Evolutionary conservation across 129 eudicot genomes (phyloP).

Genomic region (Rutidosis leptorrhynchoides): DNA sequence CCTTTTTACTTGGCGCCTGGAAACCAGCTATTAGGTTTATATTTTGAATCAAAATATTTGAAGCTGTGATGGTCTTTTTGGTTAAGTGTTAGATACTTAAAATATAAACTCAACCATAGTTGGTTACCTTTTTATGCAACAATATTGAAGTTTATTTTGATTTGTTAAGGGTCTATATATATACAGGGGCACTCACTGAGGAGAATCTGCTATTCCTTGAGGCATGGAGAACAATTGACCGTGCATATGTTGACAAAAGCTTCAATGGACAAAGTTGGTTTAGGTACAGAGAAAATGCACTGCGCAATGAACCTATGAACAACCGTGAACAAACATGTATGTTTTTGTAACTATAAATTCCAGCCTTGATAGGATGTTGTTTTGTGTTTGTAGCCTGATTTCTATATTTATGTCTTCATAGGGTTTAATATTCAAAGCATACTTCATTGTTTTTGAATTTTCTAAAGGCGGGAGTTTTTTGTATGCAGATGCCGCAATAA

Average conservation of each 20-base stretch:
- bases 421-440: not conserved
- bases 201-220: slow-evolving; percentile 92
- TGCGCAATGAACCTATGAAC: slow-evolving; percentile 93
- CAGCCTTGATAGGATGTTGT: not conserved
- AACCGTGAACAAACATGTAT: slow-evolving; percentile 90
- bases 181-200: slow-evolving; percentile 77
- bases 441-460: not conserved
- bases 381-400: not conserved
- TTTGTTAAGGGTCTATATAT: not conserved
- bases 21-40: not conserved
- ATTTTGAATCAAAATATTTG: not conserved
- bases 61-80: not conserved
- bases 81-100: not conserved
- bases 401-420: not conserved
- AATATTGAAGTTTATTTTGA: not conserved
- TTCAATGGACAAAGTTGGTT: slow-evolving; percentile 99
- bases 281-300: slow-evolving; percentile 93
- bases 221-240: slow-evolving; percentile 96
- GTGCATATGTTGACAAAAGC: slow-evolving; percentile 90
- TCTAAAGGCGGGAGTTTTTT: slow-evolving; percentile 15
- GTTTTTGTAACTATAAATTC: slow-evolving; percentile 7
- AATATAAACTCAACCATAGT: not conserved
- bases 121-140: not conserved
- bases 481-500: slow-evolving; percentile 73
- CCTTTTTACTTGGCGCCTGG: not conserved